Evolutionary conservation across 2,329 filamentous ascomycete genomes (phyloP).

Genomic region (Onygena corvina): DNA sequence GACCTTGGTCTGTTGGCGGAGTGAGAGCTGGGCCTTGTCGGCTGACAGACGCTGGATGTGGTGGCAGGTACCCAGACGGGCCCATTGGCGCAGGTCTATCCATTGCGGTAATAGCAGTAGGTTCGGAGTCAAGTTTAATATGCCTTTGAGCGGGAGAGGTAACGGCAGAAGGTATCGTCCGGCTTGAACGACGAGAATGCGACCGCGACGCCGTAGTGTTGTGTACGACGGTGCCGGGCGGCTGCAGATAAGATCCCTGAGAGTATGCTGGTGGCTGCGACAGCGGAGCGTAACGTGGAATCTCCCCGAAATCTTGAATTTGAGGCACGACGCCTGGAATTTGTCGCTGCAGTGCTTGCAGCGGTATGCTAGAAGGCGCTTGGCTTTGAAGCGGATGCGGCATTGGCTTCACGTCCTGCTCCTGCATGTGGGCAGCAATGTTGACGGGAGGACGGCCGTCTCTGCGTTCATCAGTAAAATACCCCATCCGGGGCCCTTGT

Average conservation of each 20-base stretch:
- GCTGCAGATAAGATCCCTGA: constrained; percentile 26
- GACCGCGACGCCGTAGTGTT: constrained; percentile 9
- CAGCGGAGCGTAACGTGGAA: constrained; percentile 10
- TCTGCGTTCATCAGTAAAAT: constrained; percentile 33
- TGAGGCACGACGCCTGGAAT: constrained; percentile 4
- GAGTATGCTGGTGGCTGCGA: constrained; percentile 12
- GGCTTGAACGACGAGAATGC: constrained; percentile 16
- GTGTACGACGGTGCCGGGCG: constrained; percentile 6
- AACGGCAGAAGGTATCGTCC: constrained; percentile 11
- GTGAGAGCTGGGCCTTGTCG: constrained; percentile 8
- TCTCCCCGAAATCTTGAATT: constrained; percentile 9
- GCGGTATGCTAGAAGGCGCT: neutral
- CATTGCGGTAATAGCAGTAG: neutral
- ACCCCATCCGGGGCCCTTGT: constrained; percentile 34
- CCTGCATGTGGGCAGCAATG: constrained; percentile 9
- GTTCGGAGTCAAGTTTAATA: constrained; percentile 11
- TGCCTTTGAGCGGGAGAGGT: constrained; percentile 13
- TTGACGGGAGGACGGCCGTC: constrained; percentile 19
- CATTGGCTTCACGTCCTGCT: constrained; percentile 11
- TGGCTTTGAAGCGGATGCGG: constrained; percentile 1
- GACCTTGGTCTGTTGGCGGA: constrained; percentile 19
- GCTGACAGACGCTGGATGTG: constrained; percentile 6
- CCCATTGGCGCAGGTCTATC: constrained; percentile 6
- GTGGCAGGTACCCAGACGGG: constrained; percentile 7
- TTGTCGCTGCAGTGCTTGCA: constrained; percentile 7